phyloP scores from a whole-genome alignment of 331 rosid species.

The Pyrus hybrid region DNA sequence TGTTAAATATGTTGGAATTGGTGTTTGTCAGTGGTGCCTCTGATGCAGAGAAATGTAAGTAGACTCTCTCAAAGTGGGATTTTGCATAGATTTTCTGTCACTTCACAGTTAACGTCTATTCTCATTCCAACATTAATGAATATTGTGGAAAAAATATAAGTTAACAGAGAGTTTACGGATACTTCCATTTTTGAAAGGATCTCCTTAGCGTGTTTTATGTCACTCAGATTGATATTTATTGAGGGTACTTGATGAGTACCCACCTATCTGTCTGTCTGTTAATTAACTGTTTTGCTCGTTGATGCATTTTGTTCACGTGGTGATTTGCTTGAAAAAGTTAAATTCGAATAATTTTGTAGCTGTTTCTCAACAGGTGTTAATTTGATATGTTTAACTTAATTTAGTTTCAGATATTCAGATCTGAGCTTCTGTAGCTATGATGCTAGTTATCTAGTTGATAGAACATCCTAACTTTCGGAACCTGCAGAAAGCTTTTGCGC shows the following conservation, averaged over 20 bases:
- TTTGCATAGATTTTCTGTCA: no score
- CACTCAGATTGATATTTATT: neutral
- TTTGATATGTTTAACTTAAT: neutral
- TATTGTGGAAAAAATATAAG: no score
- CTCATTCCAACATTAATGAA: no score
- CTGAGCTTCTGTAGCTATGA: conserved; percentile 4
- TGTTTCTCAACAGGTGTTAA: neutral
- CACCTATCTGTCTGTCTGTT: no score
- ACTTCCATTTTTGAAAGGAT: no score
- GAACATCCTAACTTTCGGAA: conserved; percentile 30
- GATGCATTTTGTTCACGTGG: neutral
- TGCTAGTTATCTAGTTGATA: conserved; percentile 1
- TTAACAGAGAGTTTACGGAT: no score
- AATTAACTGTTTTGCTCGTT: neutral
- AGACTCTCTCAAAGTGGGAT: no score
- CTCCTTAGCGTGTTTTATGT: neutral
- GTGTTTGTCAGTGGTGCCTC: no score
- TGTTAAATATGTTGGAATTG: no score
- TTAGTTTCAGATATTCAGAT: conserved; percentile 1
- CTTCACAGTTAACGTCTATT: no score
- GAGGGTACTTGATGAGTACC: neutral
- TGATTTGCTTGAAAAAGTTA: neutral
- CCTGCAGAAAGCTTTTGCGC: conserved; percentile 67
- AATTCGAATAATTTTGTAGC: neutral
- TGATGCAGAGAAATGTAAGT: no score